phyloP scores from a whole-genome alignment of 306 rosid species.

The Elaeagnus macrophylla region DNA sequence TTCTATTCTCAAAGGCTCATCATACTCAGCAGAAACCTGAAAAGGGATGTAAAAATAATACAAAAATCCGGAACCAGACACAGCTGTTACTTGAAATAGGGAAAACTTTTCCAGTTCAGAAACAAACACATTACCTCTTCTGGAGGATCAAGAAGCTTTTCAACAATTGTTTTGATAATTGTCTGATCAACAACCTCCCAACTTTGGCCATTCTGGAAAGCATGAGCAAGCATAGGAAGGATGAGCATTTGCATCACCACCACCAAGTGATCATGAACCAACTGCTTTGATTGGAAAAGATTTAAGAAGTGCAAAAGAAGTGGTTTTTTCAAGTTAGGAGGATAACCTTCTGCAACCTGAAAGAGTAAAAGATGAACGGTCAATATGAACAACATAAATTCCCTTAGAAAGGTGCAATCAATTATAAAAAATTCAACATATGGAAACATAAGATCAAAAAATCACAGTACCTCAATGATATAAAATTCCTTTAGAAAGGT shows the following conservation, averaged over 20 bases:
- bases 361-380: conserved; percentile 11
- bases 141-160: conserved; percentile 99
- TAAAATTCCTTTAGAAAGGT: conserved; percentile 96
- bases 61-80: conserved; percentile 2
- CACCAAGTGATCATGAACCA: conserved; percentile 86
- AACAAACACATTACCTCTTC: conserved; percentile 59
- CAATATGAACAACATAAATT: neutral
- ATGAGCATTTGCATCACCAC: conserved; percentile 97
- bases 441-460: conserved; percentile 9
- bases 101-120: neutral
- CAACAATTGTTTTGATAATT: conserved; percentile 84
- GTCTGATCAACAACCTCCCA: conserved; percentile 96
- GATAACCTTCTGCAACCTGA: conserved; percentile 96
- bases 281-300: conserved; percentile 87
- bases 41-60: conserved; percentile 19
- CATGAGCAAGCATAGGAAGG: conserved; percentile 98
- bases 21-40: conserved; percentile 98
- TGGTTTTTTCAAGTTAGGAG: conserved; percentile 63
- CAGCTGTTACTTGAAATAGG: neutral
- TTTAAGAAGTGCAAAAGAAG: conserved; percentile 75
- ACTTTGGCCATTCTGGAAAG: conserved; percentile 92
- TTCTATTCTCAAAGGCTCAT: conserved; percentile 90
- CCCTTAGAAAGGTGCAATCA: neutral
- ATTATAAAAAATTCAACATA: conserved; percentile 11
- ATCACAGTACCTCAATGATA: conserved; percentile 76